Percentiles rank a stretch among this genome's conserved stretches.
These are phyloP conservation scores for Craspedostauros australis DNA, from an alignment of 108 stramenopile species.

Conservation along the genomic window DNA sequence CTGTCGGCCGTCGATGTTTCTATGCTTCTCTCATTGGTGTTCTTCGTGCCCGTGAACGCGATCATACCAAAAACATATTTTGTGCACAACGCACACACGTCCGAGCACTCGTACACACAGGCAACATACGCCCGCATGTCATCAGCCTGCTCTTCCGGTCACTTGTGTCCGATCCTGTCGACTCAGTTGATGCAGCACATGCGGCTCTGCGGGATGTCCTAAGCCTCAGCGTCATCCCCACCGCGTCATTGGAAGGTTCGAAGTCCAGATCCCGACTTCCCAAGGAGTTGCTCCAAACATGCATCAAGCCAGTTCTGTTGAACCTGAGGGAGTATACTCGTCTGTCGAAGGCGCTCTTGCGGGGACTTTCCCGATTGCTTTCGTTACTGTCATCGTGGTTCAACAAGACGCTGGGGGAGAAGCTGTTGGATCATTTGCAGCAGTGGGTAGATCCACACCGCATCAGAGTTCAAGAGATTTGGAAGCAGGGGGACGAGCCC, in stretches of 20 bases:
- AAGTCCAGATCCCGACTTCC: constrained; percentile 56
- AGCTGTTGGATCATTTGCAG: constrained; percentile 76
- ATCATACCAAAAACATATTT: too few species aligned
- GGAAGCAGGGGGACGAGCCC: constrained; percentile 70
- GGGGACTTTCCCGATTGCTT: constrained; percentile 64
- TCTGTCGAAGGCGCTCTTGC: constrained; percentile 55
- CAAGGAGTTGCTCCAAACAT: constrained; percentile 81
- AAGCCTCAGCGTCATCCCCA: constrained; percentile 32
- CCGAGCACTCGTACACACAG: too few species aligned
- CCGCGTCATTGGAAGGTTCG: constrained; percentile 20
- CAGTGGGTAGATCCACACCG: constrained; percentile 68
- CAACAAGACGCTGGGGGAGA: constrained; percentile 80
- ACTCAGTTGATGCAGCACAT: constrained; percentile 55
- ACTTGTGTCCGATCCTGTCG: constrained; percentile 51
- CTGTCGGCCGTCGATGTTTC: too few species aligned
- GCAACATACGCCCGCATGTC: constrained; percentile 80
- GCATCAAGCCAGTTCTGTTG: constrained; percentile 73
- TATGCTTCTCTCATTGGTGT: too few species aligned
- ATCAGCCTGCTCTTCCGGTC: constrained; percentile 77
- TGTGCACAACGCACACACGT: too few species aligned
- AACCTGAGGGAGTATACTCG: constrained; percentile 75
- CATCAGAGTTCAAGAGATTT: constrained; percentile 49
- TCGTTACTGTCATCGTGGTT: constrained; percentile 79
- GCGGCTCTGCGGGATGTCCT: constrained; percentile 65
- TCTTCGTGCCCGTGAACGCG: too few species aligned